These are phyloP conservation scores for Trichoderma cornu-damae DNA, from an alignment of 2,329 filamentous ascomycete genomes.

Conservation along the genomic window DNA sequence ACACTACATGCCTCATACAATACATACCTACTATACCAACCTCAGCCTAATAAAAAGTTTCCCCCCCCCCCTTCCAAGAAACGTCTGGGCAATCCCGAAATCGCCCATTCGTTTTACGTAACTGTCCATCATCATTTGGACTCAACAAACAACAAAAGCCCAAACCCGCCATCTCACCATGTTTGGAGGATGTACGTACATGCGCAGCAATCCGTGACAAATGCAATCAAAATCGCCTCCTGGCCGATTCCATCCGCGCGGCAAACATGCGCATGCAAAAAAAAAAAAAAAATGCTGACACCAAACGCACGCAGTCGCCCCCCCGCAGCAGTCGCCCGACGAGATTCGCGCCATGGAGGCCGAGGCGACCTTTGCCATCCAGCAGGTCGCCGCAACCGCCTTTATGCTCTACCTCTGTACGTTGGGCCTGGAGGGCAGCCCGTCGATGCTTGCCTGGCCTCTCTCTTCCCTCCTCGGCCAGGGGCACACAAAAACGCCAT, in stretches of 20 bases:
- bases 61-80: too few relatives aligned
- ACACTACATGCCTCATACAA: too few relatives aligned
- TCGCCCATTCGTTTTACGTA: conserved; percentile 27
- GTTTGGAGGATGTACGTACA: conserved; percentile 40
- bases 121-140: conserved; percentile 10
- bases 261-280: neutral
- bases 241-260: too few relatives aligned
- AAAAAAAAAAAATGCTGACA: too few relatives aligned
- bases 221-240: too few relatives aligned
- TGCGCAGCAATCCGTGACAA: neutral
- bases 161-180: conserved; percentile 21
- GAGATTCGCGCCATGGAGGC: conserved; percentile 66
- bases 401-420: conserved; percentile 72
- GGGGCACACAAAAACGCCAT: too few relatives aligned
- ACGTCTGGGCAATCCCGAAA: conserved; percentile 16
- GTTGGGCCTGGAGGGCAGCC: conserved; percentile 28
- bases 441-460: too few relatives aligned
- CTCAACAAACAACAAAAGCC: conserved; percentile 11
- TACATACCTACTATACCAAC: too few relatives aligned
- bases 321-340: conserved; percentile 63
- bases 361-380: conserved; percentile 62
- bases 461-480: neutral
- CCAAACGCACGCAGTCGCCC: conserved; percentile 48
- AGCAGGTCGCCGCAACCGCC: conserved; percentile 60
- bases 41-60: neutral